Evolutionary conservation across 2,329 filamentous ascomycete genomes (phyloP).

Genomic region (Ophioceras dolichostomum): DNA sequence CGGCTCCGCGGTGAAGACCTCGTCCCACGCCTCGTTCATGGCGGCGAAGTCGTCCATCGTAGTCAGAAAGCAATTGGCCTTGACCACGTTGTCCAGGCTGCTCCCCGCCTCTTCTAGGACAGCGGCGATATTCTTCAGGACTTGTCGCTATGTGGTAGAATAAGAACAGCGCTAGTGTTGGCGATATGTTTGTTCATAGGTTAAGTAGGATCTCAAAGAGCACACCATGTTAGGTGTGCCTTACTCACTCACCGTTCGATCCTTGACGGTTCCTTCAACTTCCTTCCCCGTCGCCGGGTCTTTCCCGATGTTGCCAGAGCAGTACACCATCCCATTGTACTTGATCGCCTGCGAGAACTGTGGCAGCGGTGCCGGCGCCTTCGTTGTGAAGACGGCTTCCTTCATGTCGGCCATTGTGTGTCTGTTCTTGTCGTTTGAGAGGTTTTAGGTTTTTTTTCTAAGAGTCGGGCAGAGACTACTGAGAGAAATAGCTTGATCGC

Average conservation of each 20-base stretch:
- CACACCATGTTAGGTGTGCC: too few relatives aligned
- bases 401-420: too few relatives aligned
- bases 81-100: slow-evolving; percentile 53
- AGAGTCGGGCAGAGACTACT: too few relatives aligned
- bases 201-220: too few relatives aligned
- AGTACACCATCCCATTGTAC: slow-evolving; percentile 57
- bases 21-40: slow-evolving; percentile 43
- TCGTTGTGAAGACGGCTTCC: too few relatives aligned
- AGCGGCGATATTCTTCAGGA: slow-evolving; percentile 58
- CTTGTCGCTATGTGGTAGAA: too few relatives aligned
- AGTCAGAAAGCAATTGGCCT: slow-evolving; percentile 61
- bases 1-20: slow-evolving; percentile 29
- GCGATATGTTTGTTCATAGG: too few relatives aligned
- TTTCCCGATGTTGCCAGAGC: slow-evolving; percentile 50
- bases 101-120: slow-evolving; percentile 59
- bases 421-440: too few relatives aligned
- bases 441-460: too few relatives aligned
- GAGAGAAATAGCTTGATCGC: too few relatives aligned
- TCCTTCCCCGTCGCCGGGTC: slow-evolving; percentile 40
- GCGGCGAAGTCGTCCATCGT: slow-evolving; percentile 60
- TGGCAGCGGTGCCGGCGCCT: slow-evolving; percentile 37
- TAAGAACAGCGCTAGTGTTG: too few relatives aligned
- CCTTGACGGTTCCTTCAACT: slow-evolving; percentile 43
- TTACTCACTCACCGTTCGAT: too few relatives aligned
- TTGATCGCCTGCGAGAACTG: slow-evolving; percentile 50